Base-by-base conservation (phyloP, 1,139 yeast species). In the Candida frijolesensis region DNA sequence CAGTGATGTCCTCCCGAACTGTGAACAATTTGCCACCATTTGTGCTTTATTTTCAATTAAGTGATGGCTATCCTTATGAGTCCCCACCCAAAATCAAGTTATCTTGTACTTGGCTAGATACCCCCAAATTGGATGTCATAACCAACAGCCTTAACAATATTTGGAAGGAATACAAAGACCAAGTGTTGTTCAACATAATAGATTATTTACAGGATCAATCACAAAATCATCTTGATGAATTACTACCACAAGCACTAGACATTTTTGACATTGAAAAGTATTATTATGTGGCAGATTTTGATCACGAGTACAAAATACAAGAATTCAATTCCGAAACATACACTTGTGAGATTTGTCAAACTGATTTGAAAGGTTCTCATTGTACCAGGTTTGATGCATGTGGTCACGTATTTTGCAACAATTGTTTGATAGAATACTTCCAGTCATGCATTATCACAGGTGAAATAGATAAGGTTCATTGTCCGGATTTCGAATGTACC, bases 261-360 rank as follows among this genome's bases (percentile, higher is more conserved):
- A 51, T 54, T 1, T 35, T 50, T 4, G 57, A 60, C 30, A 51
- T 57, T 1, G 57, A 51, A 9, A 47, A 49, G 14, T 69, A 58
- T 45, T 40, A 53, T 30, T 38, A 48, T 10, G 5, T 47, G 1
- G 7, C 50, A 6, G 51, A 50, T 3, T 48, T 37, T 42, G 57
- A 56, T 41, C 35, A 22, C 18, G 19, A 37, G 4, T 22, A 34
- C n/a, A 47, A 45, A n/a, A 54, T 60, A 18, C 55, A 62, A 1
- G 66, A 68, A 15, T 80, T 81, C 57, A 58, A 72, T 5, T 50
- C 56, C 11, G 61, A 64, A 32, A 73, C 85, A 2, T 83, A 76
- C 57, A 59, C 67, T 2, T 86, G 91, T 61, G 82, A 79, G 16
- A 84, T 85, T 1, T 85, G 91, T 57, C 84, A 83, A 58, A 75